These are phyloP conservation scores for Ophiosphaerella korrae DNA, from an alignment of 2,329 filamentous ascomycete species.

Conservation along the genomic window DNA sequence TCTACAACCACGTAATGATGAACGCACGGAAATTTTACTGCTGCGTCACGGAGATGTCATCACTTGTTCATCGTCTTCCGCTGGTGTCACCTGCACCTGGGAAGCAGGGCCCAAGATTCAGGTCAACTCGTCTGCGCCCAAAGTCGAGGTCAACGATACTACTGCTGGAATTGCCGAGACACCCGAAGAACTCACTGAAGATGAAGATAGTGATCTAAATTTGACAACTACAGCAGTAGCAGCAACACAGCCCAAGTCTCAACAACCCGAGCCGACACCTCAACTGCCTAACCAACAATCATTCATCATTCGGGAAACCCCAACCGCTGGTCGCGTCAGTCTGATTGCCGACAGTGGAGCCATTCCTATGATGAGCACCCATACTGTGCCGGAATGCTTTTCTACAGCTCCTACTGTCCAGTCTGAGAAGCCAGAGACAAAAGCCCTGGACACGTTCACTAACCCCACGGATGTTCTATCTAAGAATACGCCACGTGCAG, in stretches of 20 bases:
- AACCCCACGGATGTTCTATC: not conserved
- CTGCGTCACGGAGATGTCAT: constrained; percentile 36
- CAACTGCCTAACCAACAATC: constrained; percentile 28
- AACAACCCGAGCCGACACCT: constrained; percentile 28
- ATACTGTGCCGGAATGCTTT: constrained; percentile 4
- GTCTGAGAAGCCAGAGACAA: constrained; percentile 2
- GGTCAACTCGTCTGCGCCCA: constrained; percentile 38
- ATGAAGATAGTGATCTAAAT: constrained; percentile 32
- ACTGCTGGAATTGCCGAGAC: constrained; percentile 6
- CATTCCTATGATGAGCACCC: constrained; percentile 2
- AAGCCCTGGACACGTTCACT: no score
- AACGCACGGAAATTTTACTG: constrained; percentile 30
- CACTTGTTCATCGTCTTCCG: constrained; percentile 8
- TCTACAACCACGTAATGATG: constrained; percentile 21
- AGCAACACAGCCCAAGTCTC: constrained; percentile 15
- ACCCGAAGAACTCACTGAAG: constrained; percentile 29
- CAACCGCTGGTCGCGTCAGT: constrained; percentile 25
- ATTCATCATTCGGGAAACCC: constrained; percentile 41
- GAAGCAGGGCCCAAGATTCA: constrained; percentile 28
- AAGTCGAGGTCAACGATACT: constrained; percentile 4
- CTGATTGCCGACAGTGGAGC: not conserved
- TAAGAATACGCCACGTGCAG: not conserved
- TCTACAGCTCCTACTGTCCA: constrained; percentile 27
- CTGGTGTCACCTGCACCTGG: constrained; percentile 22
- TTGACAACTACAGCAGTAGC: constrained; percentile 23